A percentile compares a stretch with the other conserved stretches of the same genome.
Evolutionary conservation across 345 rosid species (phyloP).

Genomic region (Citrus cavaleriei): DNA sequence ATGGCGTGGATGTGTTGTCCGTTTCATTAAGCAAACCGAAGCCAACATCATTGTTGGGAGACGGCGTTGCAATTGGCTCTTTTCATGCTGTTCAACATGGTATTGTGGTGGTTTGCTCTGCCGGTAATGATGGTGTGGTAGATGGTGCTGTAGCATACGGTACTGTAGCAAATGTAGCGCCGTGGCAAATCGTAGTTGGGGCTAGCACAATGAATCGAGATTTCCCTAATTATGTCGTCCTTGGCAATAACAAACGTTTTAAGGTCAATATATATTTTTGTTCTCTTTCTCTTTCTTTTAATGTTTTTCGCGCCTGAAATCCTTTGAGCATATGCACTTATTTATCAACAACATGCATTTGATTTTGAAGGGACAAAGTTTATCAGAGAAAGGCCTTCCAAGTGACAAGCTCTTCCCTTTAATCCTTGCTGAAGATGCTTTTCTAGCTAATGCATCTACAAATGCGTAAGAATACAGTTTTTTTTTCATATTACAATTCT

Average conservation of each 20-base stretch:
- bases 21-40: conserved; percentile 53
- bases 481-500: not conserved
- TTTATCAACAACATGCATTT: not conserved
- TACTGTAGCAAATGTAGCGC: conserved; percentile 63
- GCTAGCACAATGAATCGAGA: conserved; percentile 81
- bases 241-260: conserved; percentile 49
- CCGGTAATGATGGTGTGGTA: conserved; percentile 76
- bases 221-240: conserved; percentile 59
- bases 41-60: too few species aligned
- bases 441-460: conserved; percentile 39
- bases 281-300: not conserved
- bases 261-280: conserved; percentile 39
- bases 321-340: not conserved
- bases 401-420: conserved; percentile 47
- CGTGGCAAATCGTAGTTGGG: conserved; percentile 62
- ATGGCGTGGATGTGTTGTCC: conserved; percentile 73
- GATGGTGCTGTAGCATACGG: too few species aligned
- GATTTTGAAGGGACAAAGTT: conserved; percentile 63
- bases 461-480: conserved; percentile 46
- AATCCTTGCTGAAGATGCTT: conserved; percentile 48
- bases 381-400: conserved; percentile 46
- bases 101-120: conserved; percentile 60
- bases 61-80: conserved; percentile 53
- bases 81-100: conserved; percentile 71
- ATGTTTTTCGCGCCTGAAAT: not conserved